phyloP scores from a whole-genome alignment of 2,329 filamentous ascomycete genomes.

The Penicillium sp. region DNA sequence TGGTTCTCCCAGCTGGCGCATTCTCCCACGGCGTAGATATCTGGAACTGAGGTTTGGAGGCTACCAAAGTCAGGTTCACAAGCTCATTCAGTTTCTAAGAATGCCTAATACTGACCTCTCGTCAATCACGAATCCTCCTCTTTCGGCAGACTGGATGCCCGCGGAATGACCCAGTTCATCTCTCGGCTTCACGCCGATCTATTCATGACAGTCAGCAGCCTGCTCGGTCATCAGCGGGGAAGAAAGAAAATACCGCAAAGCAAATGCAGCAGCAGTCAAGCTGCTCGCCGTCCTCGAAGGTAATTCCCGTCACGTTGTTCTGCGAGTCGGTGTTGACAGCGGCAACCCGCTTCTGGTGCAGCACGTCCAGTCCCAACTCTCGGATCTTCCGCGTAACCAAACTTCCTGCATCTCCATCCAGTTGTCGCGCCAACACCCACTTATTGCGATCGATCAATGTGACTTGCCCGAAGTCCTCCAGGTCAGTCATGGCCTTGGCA shows the following conservation, averaged over 20 bases:
- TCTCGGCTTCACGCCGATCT: conserved; percentile 75
- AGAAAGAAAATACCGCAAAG: conserved; percentile 60
- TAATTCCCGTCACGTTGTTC: conserved; percentile 68
- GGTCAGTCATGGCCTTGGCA: conserved; percentile 86
- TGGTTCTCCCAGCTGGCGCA: conserved; percentile 86
- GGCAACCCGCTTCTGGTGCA: conserved; percentile 72
- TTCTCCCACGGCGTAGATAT: conserved; percentile 85
- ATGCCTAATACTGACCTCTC: conserved; percentile 30
- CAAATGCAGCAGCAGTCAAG: conserved; percentile 79
- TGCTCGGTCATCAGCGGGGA: too few species aligned
- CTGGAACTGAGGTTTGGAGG: conserved; percentile 66
- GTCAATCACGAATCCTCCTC: conserved; percentile 66
- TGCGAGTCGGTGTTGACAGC: conserved; percentile 65
- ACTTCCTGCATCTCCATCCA: conserved; percentile 75
- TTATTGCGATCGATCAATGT: conserved; percentile 76
- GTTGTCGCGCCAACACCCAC: conserved; percentile 78
- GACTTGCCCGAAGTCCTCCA: conserved; percentile 70
- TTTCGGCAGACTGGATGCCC: conserved; percentile 68
- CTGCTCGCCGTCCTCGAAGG: conserved; percentile 75
- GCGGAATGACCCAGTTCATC: conserved; percentile 71
- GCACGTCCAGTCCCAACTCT: conserved; percentile 73
- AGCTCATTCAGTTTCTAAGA: neutral
- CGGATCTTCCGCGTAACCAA: conserved; percentile 81
- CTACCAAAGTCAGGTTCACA: conserved; percentile 17
- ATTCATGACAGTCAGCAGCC: neutral